These are phyloP conservation scores for Penicillium fimorum DNA, from an alignment of 495 filamentous ascomycete genomes.

Conservation along the genomic window DNA sequence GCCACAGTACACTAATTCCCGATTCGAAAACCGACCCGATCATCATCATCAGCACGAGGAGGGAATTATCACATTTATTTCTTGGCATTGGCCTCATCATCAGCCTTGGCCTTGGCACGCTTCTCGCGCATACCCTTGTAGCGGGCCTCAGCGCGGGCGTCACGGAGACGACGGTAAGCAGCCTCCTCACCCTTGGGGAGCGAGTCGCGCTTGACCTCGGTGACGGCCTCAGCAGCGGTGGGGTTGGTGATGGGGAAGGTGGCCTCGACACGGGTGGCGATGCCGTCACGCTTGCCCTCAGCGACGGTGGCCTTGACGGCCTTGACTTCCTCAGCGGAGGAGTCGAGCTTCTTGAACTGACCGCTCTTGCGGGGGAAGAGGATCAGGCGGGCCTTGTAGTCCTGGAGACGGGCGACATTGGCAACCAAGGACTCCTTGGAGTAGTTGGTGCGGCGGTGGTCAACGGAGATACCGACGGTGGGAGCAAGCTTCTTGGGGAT, in stretches of 20 bases:
- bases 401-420: conserved; percentile 95
- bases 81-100: conserved; percentile 82
- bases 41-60: conserved; percentile 51
- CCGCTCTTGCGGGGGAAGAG: conserved; percentile 95
- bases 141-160: conserved; percentile 81
- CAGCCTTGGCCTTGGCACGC: conserved; percentile 88
- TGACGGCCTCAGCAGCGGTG: conserved; percentile 55
- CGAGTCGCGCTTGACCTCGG: conserved; percentile 78
- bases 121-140: conserved; percentile 83
- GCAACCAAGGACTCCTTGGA: conserved; percentile 85
- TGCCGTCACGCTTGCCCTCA: conserved; percentile 53
- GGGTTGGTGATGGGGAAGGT: conserved; percentile 70
- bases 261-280: conserved; percentile 53
- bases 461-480: conserved; percentile 95
- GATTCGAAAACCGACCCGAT: conserved; percentile 46
- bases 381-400: conserved; percentile 91
- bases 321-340: conserved; percentile 80
- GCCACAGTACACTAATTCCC: conserved; percentile 45
- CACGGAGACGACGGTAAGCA: conserved; percentile 81
- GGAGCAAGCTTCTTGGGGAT: conserved; percentile 91
- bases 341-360: conserved; percentile 87
- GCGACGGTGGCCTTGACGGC: conserved; percentile 58
- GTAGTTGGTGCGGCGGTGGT: conserved; percentile 94
- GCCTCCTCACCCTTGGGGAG: conserved; percentile 75
- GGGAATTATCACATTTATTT: conserved; percentile 67